Evolutionary conservation across 2,329 filamentous ascomycete genomes (phyloP).

Genomic region (Ambrosiella xylebori): DNA sequence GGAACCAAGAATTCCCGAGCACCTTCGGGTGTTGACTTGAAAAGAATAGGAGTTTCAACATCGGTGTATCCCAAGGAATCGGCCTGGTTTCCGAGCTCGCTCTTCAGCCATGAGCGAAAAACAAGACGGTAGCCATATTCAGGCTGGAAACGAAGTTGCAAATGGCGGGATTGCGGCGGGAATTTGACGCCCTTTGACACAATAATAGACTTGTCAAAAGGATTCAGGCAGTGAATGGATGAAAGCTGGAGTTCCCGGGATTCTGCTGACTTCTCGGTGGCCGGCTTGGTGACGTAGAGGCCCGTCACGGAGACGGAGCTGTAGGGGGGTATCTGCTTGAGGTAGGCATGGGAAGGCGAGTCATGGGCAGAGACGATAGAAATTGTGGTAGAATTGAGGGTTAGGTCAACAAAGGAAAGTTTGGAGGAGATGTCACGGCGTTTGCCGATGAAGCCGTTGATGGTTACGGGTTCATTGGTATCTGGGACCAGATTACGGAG

Average conservation of each 20-base stretch:
- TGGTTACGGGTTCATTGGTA: conserved; percentile 9
- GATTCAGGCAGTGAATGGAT: conserved; percentile 50
- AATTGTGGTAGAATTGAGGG: conserved; percentile 21
- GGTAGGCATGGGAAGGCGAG: conserved; percentile 22
- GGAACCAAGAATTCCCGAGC: conserved; percentile 90
- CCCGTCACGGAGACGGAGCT: conserved; percentile 36
- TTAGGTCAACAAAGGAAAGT: conserved; percentile 50
- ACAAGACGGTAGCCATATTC: conserved; percentile 49
- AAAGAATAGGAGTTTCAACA: conserved; percentile 82
- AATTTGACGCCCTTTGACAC: conserved; percentile 60
- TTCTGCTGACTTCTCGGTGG: conserved; percentile 14
- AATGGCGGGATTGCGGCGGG: conserved; percentile 55
- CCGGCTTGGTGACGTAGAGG: conserved; percentile 17
- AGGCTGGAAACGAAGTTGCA: conserved; percentile 65
- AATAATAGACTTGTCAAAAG: conserved; percentile 58
- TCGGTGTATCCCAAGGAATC: conserved; percentile 48
- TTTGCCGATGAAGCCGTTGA: conserved; percentile 58
- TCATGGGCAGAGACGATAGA: conserved; percentile 23
- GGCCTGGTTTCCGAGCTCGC: conserved; percentile 36
- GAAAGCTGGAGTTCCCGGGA: conserved; percentile 19
- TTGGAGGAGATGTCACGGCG: conserved; percentile 50
- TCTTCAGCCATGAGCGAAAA: conserved; percentile 47
- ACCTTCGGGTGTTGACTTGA: conserved; percentile 94
- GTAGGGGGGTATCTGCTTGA: conserved; percentile 31
- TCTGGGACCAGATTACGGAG: conserved; percentile 7